A percentile compares a stretch with the other conserved stretches of the same genome.
Evolutionary conservation across 2,329 filamentous ascomycete species (phyloP).

Genomic region (Diaporthe vexans): DNA sequence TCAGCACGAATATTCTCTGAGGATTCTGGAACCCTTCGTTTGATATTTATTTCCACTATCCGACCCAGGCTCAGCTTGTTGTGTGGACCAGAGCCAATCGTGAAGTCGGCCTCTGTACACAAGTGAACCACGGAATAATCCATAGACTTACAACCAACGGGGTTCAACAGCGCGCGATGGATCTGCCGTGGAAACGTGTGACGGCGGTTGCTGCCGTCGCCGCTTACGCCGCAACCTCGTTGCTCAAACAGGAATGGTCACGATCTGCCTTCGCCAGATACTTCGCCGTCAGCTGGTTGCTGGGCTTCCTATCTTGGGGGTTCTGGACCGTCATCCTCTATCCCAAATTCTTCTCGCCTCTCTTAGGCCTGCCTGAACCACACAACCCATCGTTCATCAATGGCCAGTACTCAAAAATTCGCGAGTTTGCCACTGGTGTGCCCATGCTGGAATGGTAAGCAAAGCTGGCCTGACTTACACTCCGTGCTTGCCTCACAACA

Average conservation of each 20-base stretch:
- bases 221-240: slow-evolving; percentile 51
- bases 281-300: slow-evolving; percentile 54
- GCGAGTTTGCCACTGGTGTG: slow-evolving; percentile 55
- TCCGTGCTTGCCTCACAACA: neutral
- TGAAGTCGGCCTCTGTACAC: neutral
- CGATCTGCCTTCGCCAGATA: slow-evolving; percentile 49
- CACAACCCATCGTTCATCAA: slow-evolving; percentile 59
- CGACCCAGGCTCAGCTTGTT: neutral
- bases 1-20: neutral
- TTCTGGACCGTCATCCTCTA: slow-evolving; percentile 63
- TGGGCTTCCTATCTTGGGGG: slow-evolving; percentile 53
- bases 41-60: neutral
- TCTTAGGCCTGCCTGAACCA: slow-evolving; percentile 63
- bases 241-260: slow-evolving; percentile 49
- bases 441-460: slow-evolving; percentile 64
- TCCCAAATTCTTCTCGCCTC: slow-evolving; percentile 64
- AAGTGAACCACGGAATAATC: slow-evolving; percentile 7
- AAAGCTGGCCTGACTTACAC: neutral
- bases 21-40: neutral
- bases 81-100: neutral
- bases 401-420: slow-evolving; percentile 62
- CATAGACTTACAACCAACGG: neutral
- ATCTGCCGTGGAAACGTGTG: slow-evolving; percentile 48
- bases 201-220: slow-evolving; percentile 48
- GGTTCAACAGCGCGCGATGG: slow-evolving; percentile 37